Base-by-base conservation (phyloP, 1,284 basidiomycete genomes). In the Mixia osmundae region DNA sequence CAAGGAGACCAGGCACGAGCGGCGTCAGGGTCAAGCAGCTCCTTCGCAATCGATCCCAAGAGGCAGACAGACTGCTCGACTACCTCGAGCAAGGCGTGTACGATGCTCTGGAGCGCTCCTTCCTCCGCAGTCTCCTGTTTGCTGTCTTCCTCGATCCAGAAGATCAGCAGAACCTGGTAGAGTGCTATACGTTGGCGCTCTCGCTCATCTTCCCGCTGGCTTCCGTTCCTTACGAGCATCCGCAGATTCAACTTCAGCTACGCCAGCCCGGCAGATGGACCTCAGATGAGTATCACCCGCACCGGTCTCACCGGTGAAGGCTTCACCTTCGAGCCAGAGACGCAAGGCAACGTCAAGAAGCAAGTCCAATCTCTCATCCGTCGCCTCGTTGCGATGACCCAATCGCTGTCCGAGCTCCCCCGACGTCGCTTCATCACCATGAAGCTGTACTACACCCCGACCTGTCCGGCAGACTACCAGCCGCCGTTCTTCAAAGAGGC, bases 81-180 rank as follows among this genome's bases (percentile, higher is more conserved):
- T 34, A 33, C 1, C 41, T 78, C 76, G 76, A 79, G 54, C 61
- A 69, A 44, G 76, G 76, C 1, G 74, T 78, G 36, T 76, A 76
- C 45, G 72, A 78, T 45, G 76, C 76, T 0, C 54, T 79, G 24
- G 65, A 74, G 49, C 74, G 69, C 49, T 67, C 69, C 46, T 79
- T 76, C 54, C 62, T 79, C 33, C 67, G 68, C 25, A 72, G 70
- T 45, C 75, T 78, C 53, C 71, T 78, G 37, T 75, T 82, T 47
- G 78, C 71, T 3, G 68, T 82, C 40, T 80, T 77, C 51, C 58
- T 82, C 38, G 46, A 49, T 26, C 47, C 47, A 1, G 43, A 47
- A 4, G 38, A 49, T 12, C 46, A 47, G 1, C 39, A 40, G 3
- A 43, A 52, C 29, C 24, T 50, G 14, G 46, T 46, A 30, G 49